These are phyloP conservation scores for Apostasia shenzhenica DNA, from an alignment of 106 monocot species.

Conservation along the genomic window DNA sequence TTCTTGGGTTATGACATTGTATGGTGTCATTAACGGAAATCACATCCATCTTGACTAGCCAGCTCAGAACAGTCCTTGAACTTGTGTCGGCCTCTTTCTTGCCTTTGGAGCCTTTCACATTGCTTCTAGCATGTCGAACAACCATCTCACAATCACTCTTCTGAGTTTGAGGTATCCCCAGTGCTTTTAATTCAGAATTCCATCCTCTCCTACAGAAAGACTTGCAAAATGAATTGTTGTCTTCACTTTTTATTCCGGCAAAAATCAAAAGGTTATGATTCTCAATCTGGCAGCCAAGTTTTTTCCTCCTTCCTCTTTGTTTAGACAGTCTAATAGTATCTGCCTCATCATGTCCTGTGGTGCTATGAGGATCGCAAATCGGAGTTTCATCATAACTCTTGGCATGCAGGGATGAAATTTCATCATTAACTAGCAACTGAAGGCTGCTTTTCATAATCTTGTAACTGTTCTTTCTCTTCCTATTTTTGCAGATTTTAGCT, in stretches of 20 bases:
- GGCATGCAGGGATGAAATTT: not conserved
- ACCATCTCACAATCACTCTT: slow-evolving; percentile 9
- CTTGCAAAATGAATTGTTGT: slow-evolving; percentile 9
- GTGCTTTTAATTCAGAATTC: slow-evolving; percentile 11
- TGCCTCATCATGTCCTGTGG: not conserved
- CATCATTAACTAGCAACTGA: not conserved
- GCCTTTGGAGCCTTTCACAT: slow-evolving; percentile 10
- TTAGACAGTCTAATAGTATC: slow-evolving; percentile 13
- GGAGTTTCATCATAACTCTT: not conserved
- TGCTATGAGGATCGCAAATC: not conserved
- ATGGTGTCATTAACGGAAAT: slow-evolving; percentile 33
- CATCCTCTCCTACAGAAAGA: slow-evolving; percentile 7
- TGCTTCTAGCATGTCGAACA: slow-evolving; percentile 14
- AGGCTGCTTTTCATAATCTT: not conserved
- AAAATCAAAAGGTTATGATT: slow-evolving; percentile 54
- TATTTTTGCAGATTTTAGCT: not conserved
- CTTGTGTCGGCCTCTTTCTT: slow-evolving; percentile 7
- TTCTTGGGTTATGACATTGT: slow-evolving; percentile 33
- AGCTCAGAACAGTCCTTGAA: slow-evolving; percentile 58
- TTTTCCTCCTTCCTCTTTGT: slow-evolving; percentile 19
- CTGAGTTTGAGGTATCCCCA: slow-evolving; percentile 14
- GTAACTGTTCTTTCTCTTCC: not conserved
- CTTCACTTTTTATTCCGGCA: slow-evolving; percentile 31
- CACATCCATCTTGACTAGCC: slow-evolving; percentile 53
- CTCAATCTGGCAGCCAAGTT: slow-evolving; percentile 13